Base-by-base conservation (phyloP, 257 asterid genomes). In the Solanum chiquidenum region DNA sequence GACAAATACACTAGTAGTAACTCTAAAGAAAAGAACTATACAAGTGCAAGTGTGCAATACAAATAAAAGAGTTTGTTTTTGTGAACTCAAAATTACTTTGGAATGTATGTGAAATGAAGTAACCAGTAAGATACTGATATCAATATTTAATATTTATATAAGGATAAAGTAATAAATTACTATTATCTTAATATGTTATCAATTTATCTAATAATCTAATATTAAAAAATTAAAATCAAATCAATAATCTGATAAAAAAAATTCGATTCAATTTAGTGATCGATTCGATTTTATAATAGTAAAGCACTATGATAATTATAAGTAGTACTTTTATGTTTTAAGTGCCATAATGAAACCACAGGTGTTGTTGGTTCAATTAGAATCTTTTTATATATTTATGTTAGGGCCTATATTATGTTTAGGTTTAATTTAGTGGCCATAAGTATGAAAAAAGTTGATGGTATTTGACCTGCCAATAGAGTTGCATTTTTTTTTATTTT, bases 401-500 rank as follows among this genome's bases (percentile, higher is more conserved):
- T 31, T 64, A 42, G 60, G 37, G 71, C 34, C 84, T 71, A 86
- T 21, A 68, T 20, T 49, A 68, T 18, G 25, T 25, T 46, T 87
- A 34, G 89, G 85, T 49, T 40, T 82, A 71, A 71, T 71, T 31
- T 52, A 76, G 84, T 87, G 40, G 8, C 64, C 52, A 37, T 52
- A 38, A 87, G 34, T 75, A 84, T 86, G 42, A 16, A 33, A 49
- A 84, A 9, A 83, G 84, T 79, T 77, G 29, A 49, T 27, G 38
- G 52, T 90, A 86, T 93, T 94, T 93, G 98, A 94, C 96, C 93
- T 91, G 93, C 95, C 95, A 94, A 93, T 94, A 89, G 91, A 92
- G 90, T 90, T 86, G 33, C 90, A 14, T 83, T 84, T 86, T 89
- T 68, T 29, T 13, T 0, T 0, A 2, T 27, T 31, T 69, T 31